Conservation (phyloP, 768 basidiomycete species). For the Tephrocybe sp. region DNA sequence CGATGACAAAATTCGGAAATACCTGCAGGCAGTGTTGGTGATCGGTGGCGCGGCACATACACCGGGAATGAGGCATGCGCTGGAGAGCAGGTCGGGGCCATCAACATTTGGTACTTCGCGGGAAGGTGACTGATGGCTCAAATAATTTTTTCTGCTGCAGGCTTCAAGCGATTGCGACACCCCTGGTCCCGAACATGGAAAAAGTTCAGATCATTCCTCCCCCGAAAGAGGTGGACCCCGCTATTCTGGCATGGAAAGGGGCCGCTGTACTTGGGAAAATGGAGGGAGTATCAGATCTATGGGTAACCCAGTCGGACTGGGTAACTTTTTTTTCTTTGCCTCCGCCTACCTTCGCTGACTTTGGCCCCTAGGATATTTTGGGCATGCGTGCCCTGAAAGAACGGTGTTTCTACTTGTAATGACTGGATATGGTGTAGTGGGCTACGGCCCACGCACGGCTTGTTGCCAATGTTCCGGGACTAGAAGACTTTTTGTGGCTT, state of each 20-base stretch:
- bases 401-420: slow-evolving; percentile 73
- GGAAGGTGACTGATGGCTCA: neutral
- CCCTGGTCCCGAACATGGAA: slow-evolving; percentile 80
- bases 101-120: slow-evolving; percentile 1
- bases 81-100: slow-evolving; percentile 77
- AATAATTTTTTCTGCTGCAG: slow-evolving; percentile 31
- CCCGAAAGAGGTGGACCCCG: slow-evolving; percentile 90
- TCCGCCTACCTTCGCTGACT: slow-evolving; percentile 5
- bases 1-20: slow-evolving; percentile 88
- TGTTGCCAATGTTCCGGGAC: slow-evolving; percentile 1
- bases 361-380: slow-evolving; percentile 56
- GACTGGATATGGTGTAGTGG: slow-evolving; percentile 1
- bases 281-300: slow-evolving; percentile 87
- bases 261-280: slow-evolving; percentile 89
- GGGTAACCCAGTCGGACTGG: slow-evolving; percentile 89
- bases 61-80: slow-evolving; percentile 80
- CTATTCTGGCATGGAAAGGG: slow-evolving; percentile 93
- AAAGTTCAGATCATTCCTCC: slow-evolving; percentile 92
- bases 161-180: slow-evolving; percentile 81
- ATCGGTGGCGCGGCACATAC: slow-evolving; percentile 83
- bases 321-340: slow-evolving; percentile 39
- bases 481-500: slow-evolving; percentile 11
- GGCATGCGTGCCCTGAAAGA: slow-evolving; percentile 84
- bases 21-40: slow-evolving; percentile 83
- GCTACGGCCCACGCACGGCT: neutral